A percentile compares a stretch with the other conserved stretches of the same genome.
phyloP scores from a whole-genome alignment of 192 early-diverging fungal species.

The Chytriomyces sp. region DNA sequence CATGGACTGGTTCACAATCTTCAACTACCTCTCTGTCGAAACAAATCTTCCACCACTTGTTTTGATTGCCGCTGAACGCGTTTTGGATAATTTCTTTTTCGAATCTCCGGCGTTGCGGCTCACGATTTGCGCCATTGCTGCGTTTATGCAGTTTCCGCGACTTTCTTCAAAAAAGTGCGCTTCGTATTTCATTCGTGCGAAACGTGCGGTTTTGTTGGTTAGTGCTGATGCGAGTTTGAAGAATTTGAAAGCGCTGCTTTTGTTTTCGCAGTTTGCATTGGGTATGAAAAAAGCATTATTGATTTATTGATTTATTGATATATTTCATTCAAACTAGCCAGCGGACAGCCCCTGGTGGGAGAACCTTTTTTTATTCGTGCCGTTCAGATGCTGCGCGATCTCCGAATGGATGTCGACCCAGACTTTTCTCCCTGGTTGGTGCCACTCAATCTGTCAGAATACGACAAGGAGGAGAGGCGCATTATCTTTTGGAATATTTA shows the following conservation, averaged over 20 bases:
- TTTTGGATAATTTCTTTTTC: not conserved
- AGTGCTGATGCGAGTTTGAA: not conserved
- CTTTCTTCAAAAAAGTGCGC: not conserved
- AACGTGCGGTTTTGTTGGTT: not conserved
- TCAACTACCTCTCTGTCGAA: not conserved
- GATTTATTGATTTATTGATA: not conserved
- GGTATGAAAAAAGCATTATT: not conserved
- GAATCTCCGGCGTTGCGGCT: not conserved
- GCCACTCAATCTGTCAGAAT: not conserved
- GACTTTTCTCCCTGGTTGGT: slow-evolving; percentile 1
- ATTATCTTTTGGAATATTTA: not conserved
- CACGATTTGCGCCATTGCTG: not conserved
- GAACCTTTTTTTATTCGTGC: not conserved
- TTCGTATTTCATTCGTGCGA: not conserved
- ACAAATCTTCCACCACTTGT: not conserved
- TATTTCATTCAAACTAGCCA: not conserved
- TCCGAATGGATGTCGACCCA: slow-evolving; percentile 5
- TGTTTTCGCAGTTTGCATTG: not conserved
- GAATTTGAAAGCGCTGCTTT: not conserved
- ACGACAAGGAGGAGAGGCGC: not conserved
- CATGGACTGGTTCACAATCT: not conserved
- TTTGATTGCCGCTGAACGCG: not conserved
- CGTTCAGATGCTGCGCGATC: not conserved
- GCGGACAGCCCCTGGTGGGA: not conserved
- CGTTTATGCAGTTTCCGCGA: not conserved